Evolutionary conservation across 257 asterid genomes (phyloP), one percentile per base, ranked within the genome.

Genomic region (Nemophila menziesii): DNA sequence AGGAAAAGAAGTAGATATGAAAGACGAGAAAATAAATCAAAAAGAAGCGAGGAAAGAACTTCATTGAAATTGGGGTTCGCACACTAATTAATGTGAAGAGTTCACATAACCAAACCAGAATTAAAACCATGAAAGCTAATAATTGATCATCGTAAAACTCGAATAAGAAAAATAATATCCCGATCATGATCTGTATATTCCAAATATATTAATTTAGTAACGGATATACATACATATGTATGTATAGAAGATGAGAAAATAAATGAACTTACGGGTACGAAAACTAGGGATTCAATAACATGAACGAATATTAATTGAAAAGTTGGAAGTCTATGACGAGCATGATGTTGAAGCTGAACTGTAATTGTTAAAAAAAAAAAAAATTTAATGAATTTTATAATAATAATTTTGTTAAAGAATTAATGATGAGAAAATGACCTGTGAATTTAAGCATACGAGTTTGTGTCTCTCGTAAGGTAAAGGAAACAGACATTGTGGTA

Each of bases 271-370:
- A 90, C 98, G 72, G 98, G 98, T 29, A 90, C 96, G 49, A 89
- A 90, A 56, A 90, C 96, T 55, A 90, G 96, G 57, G 98, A 90
- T 62, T 90, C 98, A 33, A 90, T 78, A 46, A 90, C 96, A 61
- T 90, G 98, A 63, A 90, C 98, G 56, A 90, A 90, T 62, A 90
- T 90, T 78, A 90, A 67, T 46, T 90, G 98, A 70, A 90, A 90
- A 36, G 98, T 90, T 57, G 98, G 98, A 72, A 90, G 98, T 70
- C 94, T 70, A 59, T 85, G 96, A 10, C 87, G 94, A 61, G 96
- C 98, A 77, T 90, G 98, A 69, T 90, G 98, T 71, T 90, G 98
- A 63, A 90, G 96, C 86, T 85, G 96, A 56, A 81, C 98, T 90
- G 98, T 51, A 69, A 53, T 48, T 20, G 18, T 41, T 6, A 37